Percentiles rank a stretch among this genome's conserved stretches.
These are phyloP conservation scores for Syzygium malaccense DNA, from an alignment of 441 rosid species.

Conservation along the genomic window DNA sequence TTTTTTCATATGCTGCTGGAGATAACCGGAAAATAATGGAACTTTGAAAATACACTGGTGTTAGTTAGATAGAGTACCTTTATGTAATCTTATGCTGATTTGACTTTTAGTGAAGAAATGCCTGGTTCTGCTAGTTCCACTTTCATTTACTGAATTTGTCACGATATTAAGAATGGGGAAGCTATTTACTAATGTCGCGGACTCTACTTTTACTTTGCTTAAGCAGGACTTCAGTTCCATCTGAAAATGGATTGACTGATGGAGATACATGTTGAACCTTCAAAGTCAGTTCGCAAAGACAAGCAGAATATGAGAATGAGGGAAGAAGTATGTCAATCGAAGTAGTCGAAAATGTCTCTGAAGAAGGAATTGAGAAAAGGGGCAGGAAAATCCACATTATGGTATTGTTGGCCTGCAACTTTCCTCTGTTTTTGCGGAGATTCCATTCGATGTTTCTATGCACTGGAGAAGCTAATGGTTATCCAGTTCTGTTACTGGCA, in stretches of 20 bases:
- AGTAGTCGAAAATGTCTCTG: conserved; percentile 12
- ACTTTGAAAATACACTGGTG: not conserved
- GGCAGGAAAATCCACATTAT: conserved; percentile 5
- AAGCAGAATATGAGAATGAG: conserved; percentile 22
- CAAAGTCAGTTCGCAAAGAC: not conserved
- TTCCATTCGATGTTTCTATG: not conserved
- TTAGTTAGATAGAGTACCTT: not conserved
- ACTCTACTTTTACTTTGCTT: conserved; percentile 10
- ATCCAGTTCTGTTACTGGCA: not conserved
- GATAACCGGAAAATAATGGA: not conserved
- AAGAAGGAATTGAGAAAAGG: conserved; percentile 20
- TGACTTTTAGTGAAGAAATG: not conserved
- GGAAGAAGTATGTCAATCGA: conserved; percentile 5
- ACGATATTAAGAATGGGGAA: not conserved
- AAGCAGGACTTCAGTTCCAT: conserved; percentile 28
- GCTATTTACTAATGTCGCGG: not conserved
- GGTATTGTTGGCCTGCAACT: conserved; percentile 12
- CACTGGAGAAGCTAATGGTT: not conserved
- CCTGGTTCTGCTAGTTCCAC: not conserved
- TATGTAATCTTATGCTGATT: not conserved
- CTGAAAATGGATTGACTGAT: conserved; percentile 19
- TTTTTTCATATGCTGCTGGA: not conserved
- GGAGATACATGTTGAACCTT: conserved; percentile 8
- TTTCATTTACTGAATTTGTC: not conserved
- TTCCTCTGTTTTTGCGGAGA: not conserved